Evolutionary conservation across 163 green algal genomes (phyloP), one percentile per base, ranked within the genome.

Genomic region (Smithsoniella earleae): DNA sequence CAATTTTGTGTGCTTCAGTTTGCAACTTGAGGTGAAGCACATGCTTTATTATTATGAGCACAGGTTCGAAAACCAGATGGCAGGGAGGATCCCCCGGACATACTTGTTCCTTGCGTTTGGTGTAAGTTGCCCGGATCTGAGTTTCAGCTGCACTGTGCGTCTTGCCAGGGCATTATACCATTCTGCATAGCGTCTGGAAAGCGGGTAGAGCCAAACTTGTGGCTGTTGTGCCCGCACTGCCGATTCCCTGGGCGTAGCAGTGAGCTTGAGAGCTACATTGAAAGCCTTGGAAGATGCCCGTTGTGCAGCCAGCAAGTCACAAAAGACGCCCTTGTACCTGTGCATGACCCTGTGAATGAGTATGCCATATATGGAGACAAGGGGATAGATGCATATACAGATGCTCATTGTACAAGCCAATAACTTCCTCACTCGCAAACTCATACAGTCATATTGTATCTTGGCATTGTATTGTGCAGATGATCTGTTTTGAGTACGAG

Each of bases 111-210:
- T 13, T 69, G 58, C 58, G 40, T 30, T 31, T 69, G 58, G 58
- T 69, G 58, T 34, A 33, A 33, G 6, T 22, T 31, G n/a, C 20
- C n/a, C 22, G 58, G 58, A 5, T 40, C 58, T 1, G 58, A 69
- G 58, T 69, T 69, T 69, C 30, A 69, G 8, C 25, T 69, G 58
- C 3, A 69, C 27, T 69, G 58, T 69, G 58, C 27, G 20, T 5
- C 58, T 25, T 69, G 58, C 25, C 58, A 69, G 58, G 43, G 58
- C 20, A 13, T 69, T 13, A 36, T 69, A 5, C 58, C 58, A 37
- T 69, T 69, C 25, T 69, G 58, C 1, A 16, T 13, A 16, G 58
- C 58, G 43, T 69, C 58, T 1, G 58, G 58, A 36, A 69, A 69
- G 27, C 58, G 58, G 30, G 43, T 69, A 33, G 10, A 43, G 25